phyloP scores from a whole-genome alignment of 768 basidiomycete species.

The Podaxis sp. region DNA sequence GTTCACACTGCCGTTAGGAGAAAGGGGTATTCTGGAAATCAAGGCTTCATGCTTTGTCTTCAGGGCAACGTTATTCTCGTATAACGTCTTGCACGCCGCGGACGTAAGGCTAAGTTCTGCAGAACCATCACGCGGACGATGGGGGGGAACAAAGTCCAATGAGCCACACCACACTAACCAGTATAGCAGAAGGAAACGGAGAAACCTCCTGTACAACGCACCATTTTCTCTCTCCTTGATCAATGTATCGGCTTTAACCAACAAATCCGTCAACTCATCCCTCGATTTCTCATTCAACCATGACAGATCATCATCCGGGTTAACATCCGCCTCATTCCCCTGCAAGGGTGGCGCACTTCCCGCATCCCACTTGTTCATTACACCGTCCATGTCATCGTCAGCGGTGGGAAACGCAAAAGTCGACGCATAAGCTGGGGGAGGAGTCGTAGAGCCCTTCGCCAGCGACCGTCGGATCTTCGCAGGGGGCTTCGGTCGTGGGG shows the following conservation, averaged over 20 bases:
- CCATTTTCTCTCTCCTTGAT: constrained; percentile 79
- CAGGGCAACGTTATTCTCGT: constrained; percentile 65
- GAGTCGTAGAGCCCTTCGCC: constrained; percentile 35
- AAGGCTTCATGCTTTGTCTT: constrained; percentile 73
- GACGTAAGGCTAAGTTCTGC: constrained; percentile 69
- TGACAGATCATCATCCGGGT: constrained; percentile 18
- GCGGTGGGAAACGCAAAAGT: constrained; percentile 32
- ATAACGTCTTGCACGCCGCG: constrained; percentile 64
- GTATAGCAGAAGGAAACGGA: constrained; percentile 6
- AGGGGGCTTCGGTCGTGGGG: constrained; percentile 68
- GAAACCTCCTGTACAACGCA: constrained; percentile 30
- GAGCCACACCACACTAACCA: background rate
- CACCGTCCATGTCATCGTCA: constrained; percentile 1
- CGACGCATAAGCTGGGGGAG: constrained; percentile 57
- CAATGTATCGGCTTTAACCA: constrained; percentile 70
- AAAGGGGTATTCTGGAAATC: constrained; percentile 57
- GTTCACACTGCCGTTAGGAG: constrained; percentile 23
- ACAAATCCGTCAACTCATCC: constrained; percentile 67
- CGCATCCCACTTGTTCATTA: constrained; percentile 15
- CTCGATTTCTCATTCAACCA: constrained; percentile 67
- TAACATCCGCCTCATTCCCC: background rate
- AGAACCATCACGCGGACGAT: background rate
- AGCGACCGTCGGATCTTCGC: constrained; percentile 58
- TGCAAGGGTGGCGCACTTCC: too few species aligned
- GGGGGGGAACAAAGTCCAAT: background rate